These are phyloP conservation scores for Maudiozyma humilis DNA, from an alignment of 1,139 yeast genomes.

Conservation along the genomic window DNA sequence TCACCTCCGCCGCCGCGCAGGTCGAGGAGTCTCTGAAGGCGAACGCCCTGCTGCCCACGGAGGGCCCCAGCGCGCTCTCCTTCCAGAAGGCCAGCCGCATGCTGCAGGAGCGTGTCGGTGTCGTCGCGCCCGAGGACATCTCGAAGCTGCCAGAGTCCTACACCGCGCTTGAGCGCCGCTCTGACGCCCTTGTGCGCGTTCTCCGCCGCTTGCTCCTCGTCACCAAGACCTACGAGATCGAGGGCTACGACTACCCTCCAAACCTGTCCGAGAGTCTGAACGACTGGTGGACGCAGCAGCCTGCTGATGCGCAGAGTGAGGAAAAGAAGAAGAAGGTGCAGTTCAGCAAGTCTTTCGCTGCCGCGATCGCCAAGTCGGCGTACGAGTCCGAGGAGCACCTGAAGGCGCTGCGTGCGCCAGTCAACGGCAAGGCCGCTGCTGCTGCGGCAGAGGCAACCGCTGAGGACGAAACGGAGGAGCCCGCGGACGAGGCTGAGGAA, in stretches of 20 bases:
- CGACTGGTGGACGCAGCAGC: constrained; percentile 45
- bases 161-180: constrained; percentile 54
- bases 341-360: constrained; percentile 44
- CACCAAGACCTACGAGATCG: constrained; percentile 51
- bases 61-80: constrained; percentile 26
- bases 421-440: not conserved
- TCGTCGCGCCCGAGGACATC: constrained; percentile 48
- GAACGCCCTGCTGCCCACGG: constrained; percentile 21
- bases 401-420: constrained; percentile 13
- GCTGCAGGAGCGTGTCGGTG: constrained; percentile 62
- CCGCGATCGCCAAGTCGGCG: constrained; percentile 43
- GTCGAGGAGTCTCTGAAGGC: constrained; percentile 24
- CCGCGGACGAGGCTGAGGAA: constrained; percentile 18
- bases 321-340: constrained; percentile 43
- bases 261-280: constrained; percentile 51
- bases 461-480: constrained; percentile 17
- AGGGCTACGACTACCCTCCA: constrained; percentile 69
- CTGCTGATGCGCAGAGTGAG: not conserved
- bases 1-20: constrained; percentile 25
- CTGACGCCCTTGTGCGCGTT: constrained; percentile 53
- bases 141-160: constrained; percentile 71
- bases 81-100: constrained; percentile 27
- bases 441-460: constrained; percentile 33
- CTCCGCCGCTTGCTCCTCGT: constrained; percentile 53
- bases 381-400: constrained; percentile 33